Evolutionary conservation across 1,284 basidiomycete genomes (phyloP), one percentile per base, ranked within the genome.

Genomic region (Sporisorium sorghi): DNA sequence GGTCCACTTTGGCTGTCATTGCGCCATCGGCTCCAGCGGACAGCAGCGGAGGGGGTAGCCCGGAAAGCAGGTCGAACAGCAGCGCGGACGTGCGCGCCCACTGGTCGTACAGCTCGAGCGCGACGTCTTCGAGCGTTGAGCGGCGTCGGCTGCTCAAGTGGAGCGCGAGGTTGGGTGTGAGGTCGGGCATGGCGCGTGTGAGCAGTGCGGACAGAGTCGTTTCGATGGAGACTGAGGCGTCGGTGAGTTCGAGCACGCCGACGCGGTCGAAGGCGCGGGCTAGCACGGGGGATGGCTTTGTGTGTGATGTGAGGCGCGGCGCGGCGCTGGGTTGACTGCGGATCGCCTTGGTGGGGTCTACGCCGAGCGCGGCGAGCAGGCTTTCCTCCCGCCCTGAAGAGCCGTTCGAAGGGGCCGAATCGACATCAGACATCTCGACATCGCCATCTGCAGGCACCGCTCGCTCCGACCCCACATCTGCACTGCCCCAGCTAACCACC

Each of bases 211-310:
- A 26, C 3, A 74, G 47, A 9, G 52, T 44, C 24, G 17, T 26
- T 35, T 74, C 72, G 47, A 61, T 44, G 3, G 62, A 66, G 3
- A 66, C 35, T 1, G 71, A 68, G 1, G 72, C 72, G 21, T 74
- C 72, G 43, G 57, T 55, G 2, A 74, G 52, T 43, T 61, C 55
- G 19, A 74, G 56, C 17, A 74, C 35, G 15, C 51, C 66, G 32
- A 66, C 43, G 3, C 56, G 55, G 5, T 74, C 66, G 43, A 69
- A 74, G 4, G 63, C 39, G 10, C 32, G 40, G 6, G 55, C 35
- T 15, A 52, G n/a, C 3, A 17, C 9, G 11, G 51, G 9, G 9
- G 62, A 58, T 1, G 54, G 35, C 28, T 52, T 58, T 14, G 46
- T 33, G 12, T 35, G 40, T 14, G 32, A 5, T 6, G 28, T 9